A percentile compares a stretch with the other conserved stretches of the same genome.
These are phyloP conservation scores for Anastatica hierochuntica DNA, from an alignment of 345 rosid genomes.

Conservation along the genomic window DNA sequence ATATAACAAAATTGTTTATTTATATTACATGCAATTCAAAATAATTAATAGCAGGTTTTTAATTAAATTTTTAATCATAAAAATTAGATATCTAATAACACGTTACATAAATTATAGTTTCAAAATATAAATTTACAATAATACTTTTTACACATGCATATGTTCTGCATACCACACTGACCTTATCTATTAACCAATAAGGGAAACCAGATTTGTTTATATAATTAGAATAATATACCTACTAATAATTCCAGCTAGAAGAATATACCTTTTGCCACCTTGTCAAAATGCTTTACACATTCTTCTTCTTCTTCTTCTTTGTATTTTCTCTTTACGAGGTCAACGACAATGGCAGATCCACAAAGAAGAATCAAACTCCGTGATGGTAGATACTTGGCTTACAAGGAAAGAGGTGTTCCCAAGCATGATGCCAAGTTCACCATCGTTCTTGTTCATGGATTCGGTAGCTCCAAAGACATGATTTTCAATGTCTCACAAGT, in stretches of 20 bases:
- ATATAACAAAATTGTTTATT: no score
- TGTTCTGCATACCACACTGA: no score
- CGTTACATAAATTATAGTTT: no score
- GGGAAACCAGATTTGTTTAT: no score
- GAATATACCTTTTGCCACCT: constrained; percentile 1
- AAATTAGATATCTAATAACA: no score
- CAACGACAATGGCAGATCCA: constrained; percentile 18
- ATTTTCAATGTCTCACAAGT: constrained; percentile 67
- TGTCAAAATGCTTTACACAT: constrained; percentile 15
- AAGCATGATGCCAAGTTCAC: constrained; percentile 45
- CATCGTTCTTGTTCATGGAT: constrained; percentile 76
- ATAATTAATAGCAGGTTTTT: no score
- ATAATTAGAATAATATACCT: no score
- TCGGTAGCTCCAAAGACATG: constrained; percentile 96
- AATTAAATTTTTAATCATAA: no score
- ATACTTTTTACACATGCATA: no score
- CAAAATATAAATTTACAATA: no score
- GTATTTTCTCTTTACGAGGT: constrained; percentile 6
- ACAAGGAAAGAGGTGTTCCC: constrained; percentile 67
- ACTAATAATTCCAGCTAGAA: constrained; percentile 21
- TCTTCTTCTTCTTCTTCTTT: background rate
- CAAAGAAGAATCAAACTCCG: constrained; percentile 45
- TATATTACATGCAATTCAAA: no score
- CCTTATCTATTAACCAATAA: no score
- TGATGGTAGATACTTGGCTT: constrained; percentile 74